Evolutionary conservation across 768 basidiomycete genomes (phyloP), one percentile per base, ranked within the genome.

Genomic region (Lepiota venenata): DNA sequence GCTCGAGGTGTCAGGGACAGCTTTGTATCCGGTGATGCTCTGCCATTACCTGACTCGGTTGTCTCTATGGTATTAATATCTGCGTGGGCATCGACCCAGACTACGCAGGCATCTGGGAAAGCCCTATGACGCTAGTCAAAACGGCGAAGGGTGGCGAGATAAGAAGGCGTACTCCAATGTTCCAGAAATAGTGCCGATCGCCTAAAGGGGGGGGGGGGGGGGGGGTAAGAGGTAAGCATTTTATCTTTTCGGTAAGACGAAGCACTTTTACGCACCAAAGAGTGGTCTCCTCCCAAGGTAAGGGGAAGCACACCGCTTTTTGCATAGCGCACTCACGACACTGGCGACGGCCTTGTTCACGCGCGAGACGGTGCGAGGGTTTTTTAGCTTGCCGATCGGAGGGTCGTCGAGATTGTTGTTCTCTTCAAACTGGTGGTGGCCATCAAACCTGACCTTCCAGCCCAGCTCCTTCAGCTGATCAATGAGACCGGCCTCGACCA

Each of bases 41-140:
- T 25, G 2, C 25, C 63, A 72, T 52, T 65, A 82, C 88, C 88
- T 61, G 88, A 84, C 40, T 74, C 85, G 16, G 94, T 94, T 14
- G 90, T 83, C 52, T 87, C 83, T 10, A 80, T 72, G 5, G 95
- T 97, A 70, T 99, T 98, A 74, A 99, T 93, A 67, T 98, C 97
- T 16, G 93, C 88, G 63, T 98, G 97, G 2, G 97, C 97, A 66
- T 99, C 97, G 56, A 98, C 76, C 97, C 97, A 98, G 57, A 99
- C 74, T 35, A 99, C 86, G 66, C 91, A 91, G 20, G 90, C 85
- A 25, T 92, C 82, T 11, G 89, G 86, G 64, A 91, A 79, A 43
- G 77, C 74, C 54, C 91, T 92, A 56, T 47, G 25, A 47, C 11
- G 20, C 14, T 10, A 4, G 14, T 35, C 16, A 51, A 21, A 44